Percentiles rank a stretch among this genome's conserved stretches.
Conservation (phyloP, 176 grass and related monocot species). For the Tillandsia fasciculata region DNA sequence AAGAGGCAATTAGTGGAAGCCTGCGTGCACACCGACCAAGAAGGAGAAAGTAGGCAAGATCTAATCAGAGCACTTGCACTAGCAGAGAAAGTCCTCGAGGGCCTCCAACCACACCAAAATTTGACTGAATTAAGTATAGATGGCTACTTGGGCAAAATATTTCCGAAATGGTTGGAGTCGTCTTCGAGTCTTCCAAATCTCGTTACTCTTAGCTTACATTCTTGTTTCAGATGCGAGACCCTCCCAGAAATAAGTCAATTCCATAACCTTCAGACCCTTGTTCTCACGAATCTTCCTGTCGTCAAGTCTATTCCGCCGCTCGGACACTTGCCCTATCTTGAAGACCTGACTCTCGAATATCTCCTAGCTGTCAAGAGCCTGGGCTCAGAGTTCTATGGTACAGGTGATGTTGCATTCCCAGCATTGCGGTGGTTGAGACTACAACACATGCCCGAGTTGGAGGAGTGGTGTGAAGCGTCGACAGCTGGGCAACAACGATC, state of each 20-base stretch:
- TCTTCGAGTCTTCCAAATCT: background rate
- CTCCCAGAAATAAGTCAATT: background rate
- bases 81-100: background rate
- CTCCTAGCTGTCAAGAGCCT: background rate
- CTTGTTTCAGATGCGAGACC: background rate
- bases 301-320: background rate
- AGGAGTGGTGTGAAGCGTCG: too few species aligned
- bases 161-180: slow-evolving; percentile 1
- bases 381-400: background rate
- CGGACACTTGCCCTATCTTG: background rate
- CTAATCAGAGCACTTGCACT: background rate
- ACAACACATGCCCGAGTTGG: too few species aligned
- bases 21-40: background rate
- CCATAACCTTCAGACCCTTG: background rate
- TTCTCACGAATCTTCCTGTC: background rate
- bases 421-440: background rate
- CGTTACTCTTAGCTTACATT: background rate
- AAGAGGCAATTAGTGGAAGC: background rate
- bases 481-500: too few species aligned
- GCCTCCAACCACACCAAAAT: background rate
- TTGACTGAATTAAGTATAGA: background rate
- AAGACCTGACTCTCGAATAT: background rate
- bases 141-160: background rate
- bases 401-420: background rate
- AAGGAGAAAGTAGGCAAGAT: background rate